Percentiles rank a stretch among this genome's conserved stretches.
Conservation (phyloP, 306 rosid genomes). For the Cucurbita moschata region DNA sequence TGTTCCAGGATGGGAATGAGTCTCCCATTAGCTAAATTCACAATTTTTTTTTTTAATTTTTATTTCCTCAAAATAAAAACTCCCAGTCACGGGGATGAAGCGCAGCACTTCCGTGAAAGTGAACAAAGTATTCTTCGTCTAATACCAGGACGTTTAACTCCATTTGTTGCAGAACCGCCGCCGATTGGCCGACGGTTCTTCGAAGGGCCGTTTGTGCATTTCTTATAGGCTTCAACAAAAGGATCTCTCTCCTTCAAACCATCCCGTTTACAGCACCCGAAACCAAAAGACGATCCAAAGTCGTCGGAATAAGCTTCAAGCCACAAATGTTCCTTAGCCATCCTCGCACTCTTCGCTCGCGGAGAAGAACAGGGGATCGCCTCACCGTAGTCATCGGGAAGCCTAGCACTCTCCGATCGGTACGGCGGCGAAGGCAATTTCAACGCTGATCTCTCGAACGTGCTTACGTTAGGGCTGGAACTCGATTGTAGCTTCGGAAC, state of each 20-base stretch:
- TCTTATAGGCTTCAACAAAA: slow-evolving; percentile 36
- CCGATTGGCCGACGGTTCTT: background rate
- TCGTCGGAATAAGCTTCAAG: background rate
- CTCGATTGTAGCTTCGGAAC: slow-evolving; percentile 15
- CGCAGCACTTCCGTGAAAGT: background rate
- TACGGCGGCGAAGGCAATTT: slow-evolving; percentile 8
- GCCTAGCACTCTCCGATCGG: slow-evolving; percentile 3
- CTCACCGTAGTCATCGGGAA: background rate
- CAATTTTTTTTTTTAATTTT: no score
- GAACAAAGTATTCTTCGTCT: slow-evolving; percentile 2
- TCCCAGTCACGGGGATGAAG: background rate
- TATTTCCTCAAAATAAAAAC: no score
- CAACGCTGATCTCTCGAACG: background rate
- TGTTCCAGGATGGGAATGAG: no score
- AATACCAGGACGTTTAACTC: slow-evolving; percentile 9
- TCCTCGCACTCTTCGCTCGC: background rate
- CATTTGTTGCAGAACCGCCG: background rate
- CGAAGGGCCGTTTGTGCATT: slow-evolving; percentile 29
- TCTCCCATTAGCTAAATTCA: no score
- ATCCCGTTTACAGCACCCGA: background rate
- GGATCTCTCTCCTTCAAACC: slow-evolving; percentile 30
- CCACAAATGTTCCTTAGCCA: background rate
- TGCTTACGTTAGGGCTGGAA: background rate
- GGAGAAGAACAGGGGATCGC: background rate
- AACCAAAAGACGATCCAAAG: background rate